Conservation (phyloP, 345 rosid species). For the Eutrema yunnanense region DNA sequence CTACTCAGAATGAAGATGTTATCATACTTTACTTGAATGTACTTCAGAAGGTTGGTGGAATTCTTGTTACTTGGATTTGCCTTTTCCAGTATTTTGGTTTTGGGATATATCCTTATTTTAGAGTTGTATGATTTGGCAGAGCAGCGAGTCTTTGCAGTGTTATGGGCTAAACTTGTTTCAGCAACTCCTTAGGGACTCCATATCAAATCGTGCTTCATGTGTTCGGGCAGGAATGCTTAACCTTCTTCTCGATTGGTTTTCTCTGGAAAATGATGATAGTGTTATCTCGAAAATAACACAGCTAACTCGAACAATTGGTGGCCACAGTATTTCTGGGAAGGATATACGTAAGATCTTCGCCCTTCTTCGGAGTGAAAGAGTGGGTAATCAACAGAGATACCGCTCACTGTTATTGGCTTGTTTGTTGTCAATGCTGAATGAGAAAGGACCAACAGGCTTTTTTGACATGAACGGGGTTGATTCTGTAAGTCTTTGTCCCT, state of each 20-base stretch:
- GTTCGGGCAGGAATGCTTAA: slow-evolving; percentile 89
- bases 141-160: slow-evolving; percentile 91
- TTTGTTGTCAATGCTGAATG: slow-evolving; percentile 87
- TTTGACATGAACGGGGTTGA: slow-evolving; percentile 85
- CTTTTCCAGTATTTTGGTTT: slow-evolving; percentile 6
- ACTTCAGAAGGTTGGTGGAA: slow-evolving; percentile 83
- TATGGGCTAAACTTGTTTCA: slow-evolving; percentile 78
- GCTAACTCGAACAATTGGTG: slow-evolving; percentile 87
- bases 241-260: slow-evolving; percentile 97
- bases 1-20: slow-evolving; percentile 90
- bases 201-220: slow-evolving; percentile 86
- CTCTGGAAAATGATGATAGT: slow-evolving; percentile 61
- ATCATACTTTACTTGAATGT: slow-evolving; percentile 78
- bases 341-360: slow-evolving; percentile 95
- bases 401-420: slow-evolving; percentile 76
- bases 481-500: slow-evolving; percentile 59
- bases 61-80: slow-evolving; percentile 10
- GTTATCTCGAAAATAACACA: slow-evolving; percentile 77
- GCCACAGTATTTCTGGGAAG: slow-evolving; percentile 97
- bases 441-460: slow-evolving; percentile 93
- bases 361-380: slow-evolving; percentile 92
- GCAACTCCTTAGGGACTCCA: slow-evolving; percentile 79
- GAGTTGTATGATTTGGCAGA: slow-evolving; percentile 82
- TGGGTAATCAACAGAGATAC: slow-evolving; percentile 66
- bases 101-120: slow-evolving; percentile 25